Base-by-base conservation (phyloP, 805 yeast species). In the Vanderwaltozyma polyspora region DNA sequence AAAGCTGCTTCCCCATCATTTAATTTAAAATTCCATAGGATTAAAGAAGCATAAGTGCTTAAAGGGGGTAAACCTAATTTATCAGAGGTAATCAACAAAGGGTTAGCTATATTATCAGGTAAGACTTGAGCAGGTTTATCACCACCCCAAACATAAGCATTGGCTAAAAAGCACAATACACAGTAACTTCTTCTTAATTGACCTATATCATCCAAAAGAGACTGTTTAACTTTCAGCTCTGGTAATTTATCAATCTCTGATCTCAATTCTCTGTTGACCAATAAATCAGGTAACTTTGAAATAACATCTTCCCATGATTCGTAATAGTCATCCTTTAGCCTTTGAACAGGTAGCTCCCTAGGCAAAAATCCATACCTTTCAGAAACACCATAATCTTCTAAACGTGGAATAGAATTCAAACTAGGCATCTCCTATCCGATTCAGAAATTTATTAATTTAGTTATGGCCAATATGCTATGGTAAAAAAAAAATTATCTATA, bases 91-190 rank as follows among this genome's bases (percentile, higher is more conserved):
- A 59, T 60, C 2, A 81, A 43, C 61, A 84, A 68, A 0, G 97
- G 96, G 33, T 63, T 58, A 1, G 95, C 79, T 16, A 87, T 49
- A 40, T 72, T 74, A 31, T 52, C 59, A 1, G 96, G 95, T 12
- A 89, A 56, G 28, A 57, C 63, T 40, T 79, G 77, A 10, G 60
- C 56, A 13, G 93, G 80, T 4, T 57, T 58, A 36, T 73, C 74
- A 15, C 72, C 73, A 2, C 84, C 79, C 97, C 97, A 87, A 17
- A 87, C 76, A 52, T 87, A 87, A 1, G 91, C 94, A 56, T 87
- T 95, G 2, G 85, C 70, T 29, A 89, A 56, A 49, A 86, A 87
- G 10, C 89, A 78, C 19, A 87, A 64, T 3, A 85, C 62, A 13
- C 81, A 75, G 57, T 82, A 82, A 0, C 95, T 95, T 46, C 96